Evolutionary conservation across 257 asterid genomes (phyloP).

Genomic region (Capsicum pubescens): DNA sequence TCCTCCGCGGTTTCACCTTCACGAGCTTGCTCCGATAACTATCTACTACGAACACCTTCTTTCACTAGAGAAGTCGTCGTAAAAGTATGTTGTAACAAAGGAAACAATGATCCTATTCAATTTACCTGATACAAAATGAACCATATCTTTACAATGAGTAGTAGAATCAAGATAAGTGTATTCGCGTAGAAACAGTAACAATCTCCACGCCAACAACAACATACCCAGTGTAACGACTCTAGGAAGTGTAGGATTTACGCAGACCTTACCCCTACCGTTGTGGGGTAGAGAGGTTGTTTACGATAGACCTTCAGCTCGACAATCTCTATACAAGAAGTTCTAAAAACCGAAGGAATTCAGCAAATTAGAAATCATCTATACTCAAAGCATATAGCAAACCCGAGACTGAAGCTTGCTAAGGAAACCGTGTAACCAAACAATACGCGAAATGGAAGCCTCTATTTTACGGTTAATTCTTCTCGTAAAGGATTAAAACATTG

Average conservation of each 20-base stretch:
- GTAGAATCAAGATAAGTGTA: background rate
- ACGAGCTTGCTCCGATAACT: background rate
- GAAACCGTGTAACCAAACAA: background rate
- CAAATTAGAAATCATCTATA: background rate
- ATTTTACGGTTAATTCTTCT: background rate
- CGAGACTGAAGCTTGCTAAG: background rate
- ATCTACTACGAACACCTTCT: background rate
- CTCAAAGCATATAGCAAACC: background rate
- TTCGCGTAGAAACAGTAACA: background rate
- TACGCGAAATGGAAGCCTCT: background rate
- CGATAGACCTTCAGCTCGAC: rapidly evolving
- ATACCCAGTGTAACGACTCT: background rate
- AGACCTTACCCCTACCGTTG: background rate
- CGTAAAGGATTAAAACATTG: background rate
- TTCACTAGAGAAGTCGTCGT: background rate
- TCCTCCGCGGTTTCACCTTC: background rate
- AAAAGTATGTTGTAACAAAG: background rate
- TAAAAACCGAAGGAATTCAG: background rate
- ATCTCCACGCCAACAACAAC: no score
- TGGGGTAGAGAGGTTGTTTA: background rate
- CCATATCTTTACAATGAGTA: background rate
- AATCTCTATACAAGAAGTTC: background rate
- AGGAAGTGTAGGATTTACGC: background rate
- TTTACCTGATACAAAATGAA: background rate
- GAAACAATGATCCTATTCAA: background rate